Evolutionary conservation across 2,329 filamentous ascomycete species (phyloP), one percentile per base, ranked within the genome.

Genomic region (Claviceps arundinis): DNA sequence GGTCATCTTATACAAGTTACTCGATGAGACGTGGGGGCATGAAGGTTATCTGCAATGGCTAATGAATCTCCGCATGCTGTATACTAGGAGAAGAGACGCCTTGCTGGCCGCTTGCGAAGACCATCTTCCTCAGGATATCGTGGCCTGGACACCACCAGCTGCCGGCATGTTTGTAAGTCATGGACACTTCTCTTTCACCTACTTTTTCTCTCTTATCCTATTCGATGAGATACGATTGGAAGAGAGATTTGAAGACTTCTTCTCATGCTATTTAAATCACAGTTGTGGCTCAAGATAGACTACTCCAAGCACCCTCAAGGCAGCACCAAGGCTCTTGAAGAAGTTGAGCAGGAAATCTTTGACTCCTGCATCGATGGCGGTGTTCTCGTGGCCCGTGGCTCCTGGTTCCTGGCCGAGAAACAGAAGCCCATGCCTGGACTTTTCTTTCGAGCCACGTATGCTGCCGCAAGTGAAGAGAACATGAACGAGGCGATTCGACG

Each of bases 1-100:
- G 70, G 73, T 93, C 22, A 74, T 91, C 8, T 71, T 97, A 51
- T 90, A 87, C 72, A 94, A 95, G 70, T 74, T 98, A 22, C 75
- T 98, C 2, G 93, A 98, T 58, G 89, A 95, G 68, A 82, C 84
- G 48, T 98, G 93, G 93, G 93, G 91, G 24, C 93, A 98, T 62
- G 76, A 80, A 43, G 90, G 90, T 1, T 98, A 94, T 64, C 69
- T 98, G 24, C 77, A 84, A 62, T 98, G 93, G 93, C 71, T 98
- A 57, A 86, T 93, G 64, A 78, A 88, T 64, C 71, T 97, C 60
- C 80, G 89, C 47, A 67, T 81, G 60, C 81, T 89, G 67, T 98
- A 98, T 64, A 93, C 90, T 1, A 72, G 74, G 58, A 80, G 91
- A 55, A 75, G 93, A 52, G 78, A 97, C 63, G 77, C 80, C 26